Evolutionary conservation across 257 asterid species (phyloP).

Genomic region (Ligustrum vulgare): DNA sequence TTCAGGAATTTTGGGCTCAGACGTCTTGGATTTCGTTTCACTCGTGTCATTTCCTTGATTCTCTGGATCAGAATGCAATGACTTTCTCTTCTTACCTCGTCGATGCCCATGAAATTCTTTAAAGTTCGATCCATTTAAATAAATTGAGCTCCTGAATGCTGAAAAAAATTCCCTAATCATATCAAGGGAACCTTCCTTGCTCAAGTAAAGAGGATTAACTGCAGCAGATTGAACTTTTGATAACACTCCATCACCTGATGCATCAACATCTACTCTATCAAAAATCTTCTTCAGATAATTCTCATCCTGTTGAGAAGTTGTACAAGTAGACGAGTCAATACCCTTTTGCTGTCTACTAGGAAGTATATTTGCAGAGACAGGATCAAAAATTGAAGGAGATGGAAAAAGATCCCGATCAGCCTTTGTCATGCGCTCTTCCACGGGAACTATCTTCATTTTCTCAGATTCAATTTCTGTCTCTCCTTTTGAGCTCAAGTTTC

Average conservation of each 20-base stretch:
- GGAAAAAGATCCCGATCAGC: slow-evolving; percentile 34
- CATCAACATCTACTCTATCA: slow-evolving; percentile 30
- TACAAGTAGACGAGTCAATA: not conserved
- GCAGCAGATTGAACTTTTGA: slow-evolving; percentile 46
- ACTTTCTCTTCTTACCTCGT: slow-evolving; percentile 35
- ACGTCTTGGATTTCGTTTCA: slow-evolving; percentile 14
- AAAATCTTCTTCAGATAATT: slow-evolving; percentile 21
- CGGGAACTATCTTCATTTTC: slow-evolving; percentile 28
- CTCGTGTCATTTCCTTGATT: not conserved
- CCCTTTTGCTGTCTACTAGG: not conserved
- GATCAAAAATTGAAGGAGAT: slow-evolving; percentile 11
- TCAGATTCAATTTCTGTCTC: slow-evolving; percentile 30
- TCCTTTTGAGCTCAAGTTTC: slow-evolving; percentile 29
- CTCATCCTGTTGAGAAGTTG: slow-evolving; percentile 1
- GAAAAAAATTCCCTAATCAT: slow-evolving; percentile 42
- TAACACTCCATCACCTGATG: slow-evolving; percentile 38
- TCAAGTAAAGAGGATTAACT: slow-evolving; percentile 35
- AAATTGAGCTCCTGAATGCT: slow-evolving; percentile 52
- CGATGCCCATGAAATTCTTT: slow-evolving; percentile 16
- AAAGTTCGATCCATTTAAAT: slow-evolving; percentile 35
- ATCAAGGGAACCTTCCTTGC: slow-evolving; percentile 44
- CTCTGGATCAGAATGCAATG: slow-evolving; percentile 22
- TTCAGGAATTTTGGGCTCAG: slow-evolving; percentile 16
- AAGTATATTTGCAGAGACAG: slow-evolving; percentile 18
- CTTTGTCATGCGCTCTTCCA: slow-evolving; percentile 34